Percentiles rank a stretch among this genome's conserved stretches.
Conservation (phyloP, 257 asterid genomes). For the Handroanthus guayacan region DNA sequence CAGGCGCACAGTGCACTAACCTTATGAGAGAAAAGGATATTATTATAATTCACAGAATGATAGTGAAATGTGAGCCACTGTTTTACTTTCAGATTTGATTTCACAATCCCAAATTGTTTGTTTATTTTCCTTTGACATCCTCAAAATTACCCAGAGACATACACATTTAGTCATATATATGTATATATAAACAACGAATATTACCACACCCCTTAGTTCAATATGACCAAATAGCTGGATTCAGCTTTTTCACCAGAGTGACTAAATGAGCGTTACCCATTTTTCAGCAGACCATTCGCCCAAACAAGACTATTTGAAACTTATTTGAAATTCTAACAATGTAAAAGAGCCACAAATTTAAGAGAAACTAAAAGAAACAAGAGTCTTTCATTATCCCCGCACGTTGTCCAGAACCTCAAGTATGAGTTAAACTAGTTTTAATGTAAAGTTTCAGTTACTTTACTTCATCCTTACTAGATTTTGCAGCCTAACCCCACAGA, state of each 20-base stretch:
- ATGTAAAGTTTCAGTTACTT: slow-evolving; percentile 8
- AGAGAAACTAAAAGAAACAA: background rate
- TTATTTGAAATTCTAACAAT: background rate
- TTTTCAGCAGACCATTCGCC: slow-evolving; percentile 15
- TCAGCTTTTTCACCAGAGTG: slow-evolving; percentile 22
- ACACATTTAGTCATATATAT: background rate
- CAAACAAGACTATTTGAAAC: slow-evolving; percentile 5
- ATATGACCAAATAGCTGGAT: slow-evolving; percentile 17
- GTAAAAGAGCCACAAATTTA: background rate
- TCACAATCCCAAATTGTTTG: background rate
- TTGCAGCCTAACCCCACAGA: slow-evolving; percentile 22
- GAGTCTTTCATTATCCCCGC: background rate
- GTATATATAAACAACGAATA: background rate
- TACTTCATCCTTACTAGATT: background rate
- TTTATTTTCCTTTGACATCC: background rate
- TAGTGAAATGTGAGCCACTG: too few species aligned
- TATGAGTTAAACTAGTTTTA: slow-evolving; percentile 7
- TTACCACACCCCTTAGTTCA: background rate
- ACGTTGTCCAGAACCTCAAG: background rate
- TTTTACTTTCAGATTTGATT: background rate
- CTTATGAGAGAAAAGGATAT: slow-evolving; percentile 36
- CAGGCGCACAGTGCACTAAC: slow-evolving; percentile 74
- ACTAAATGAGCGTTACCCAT: slow-evolving; percentile 6
- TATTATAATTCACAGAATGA: too few species aligned
- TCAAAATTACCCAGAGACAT: background rate